These are phyloP conservation scores for Pythium rishiriense DNA, from an alignment of 352 stramenopile genomes.

Conservation along the genomic window DNA sequence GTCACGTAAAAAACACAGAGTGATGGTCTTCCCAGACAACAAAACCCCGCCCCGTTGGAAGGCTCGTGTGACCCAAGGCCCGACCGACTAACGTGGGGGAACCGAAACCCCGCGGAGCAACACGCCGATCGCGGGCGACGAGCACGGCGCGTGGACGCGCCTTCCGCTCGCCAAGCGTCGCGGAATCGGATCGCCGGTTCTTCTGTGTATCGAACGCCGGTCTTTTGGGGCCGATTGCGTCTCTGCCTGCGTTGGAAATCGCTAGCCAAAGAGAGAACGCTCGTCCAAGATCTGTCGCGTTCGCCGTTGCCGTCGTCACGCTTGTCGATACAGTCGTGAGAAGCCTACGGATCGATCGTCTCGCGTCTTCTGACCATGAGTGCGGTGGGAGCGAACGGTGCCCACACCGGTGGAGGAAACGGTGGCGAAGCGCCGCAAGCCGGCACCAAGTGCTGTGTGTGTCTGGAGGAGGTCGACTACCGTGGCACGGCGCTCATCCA, in stretches of 20 bases:
- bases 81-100: not conserved
- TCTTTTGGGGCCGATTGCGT: not conserved
- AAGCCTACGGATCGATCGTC: not conserved
- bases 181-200: not conserved
- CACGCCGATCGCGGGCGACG: slow-evolving; percentile 1
- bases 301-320: not conserved
- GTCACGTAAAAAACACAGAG: not conserved
- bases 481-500: slow-evolving; percentile 57
- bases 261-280: too few relatives aligned
- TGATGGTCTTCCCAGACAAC: not conserved
- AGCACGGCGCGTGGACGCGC: not conserved
- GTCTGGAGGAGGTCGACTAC: slow-evolving; percentile 68
- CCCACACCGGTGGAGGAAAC: not conserved
- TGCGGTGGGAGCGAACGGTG: not conserved
- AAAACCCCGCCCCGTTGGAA: slow-evolving; percentile 12
- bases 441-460: slow-evolving; percentile 58
- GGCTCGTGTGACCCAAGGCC: not conserved
- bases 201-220: slow-evolving; percentile 6
- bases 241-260: not conserved
- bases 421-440: not conserved
- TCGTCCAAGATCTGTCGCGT: too few relatives aligned
- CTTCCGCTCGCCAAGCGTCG: not conserved
- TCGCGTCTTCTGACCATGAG: not conserved
- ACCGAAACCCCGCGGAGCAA: slow-evolving; percentile 20
- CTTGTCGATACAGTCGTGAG: not conserved